Evolutionary conservation across 192 early-diverging fungal genomes (phyloP).

Genomic region (Dissophora ornata): DNA sequence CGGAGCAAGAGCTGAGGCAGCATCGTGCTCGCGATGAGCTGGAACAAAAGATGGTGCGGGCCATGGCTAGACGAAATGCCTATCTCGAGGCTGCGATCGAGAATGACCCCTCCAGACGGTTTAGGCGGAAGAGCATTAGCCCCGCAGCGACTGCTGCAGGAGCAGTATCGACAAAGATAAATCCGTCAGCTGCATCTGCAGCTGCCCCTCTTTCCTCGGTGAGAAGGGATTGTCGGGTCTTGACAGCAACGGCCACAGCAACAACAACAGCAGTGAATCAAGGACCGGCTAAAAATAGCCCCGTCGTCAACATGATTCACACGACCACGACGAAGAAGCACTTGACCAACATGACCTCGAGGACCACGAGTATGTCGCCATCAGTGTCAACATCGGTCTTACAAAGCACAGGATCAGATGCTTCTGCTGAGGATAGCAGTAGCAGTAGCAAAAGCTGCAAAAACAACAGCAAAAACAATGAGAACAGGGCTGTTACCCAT

Average conservation of each 20-base stretch:
- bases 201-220: no score
- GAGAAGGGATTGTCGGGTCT: not conserved
- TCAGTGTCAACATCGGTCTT: not conserved
- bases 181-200: no score
- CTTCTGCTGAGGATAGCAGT: not conserved
- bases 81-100: slow-evolving; percentile 50
- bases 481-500: no score
- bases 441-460: not conserved
- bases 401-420: no score
- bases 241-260: not conserved
- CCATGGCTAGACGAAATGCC: slow-evolving; percentile 39
- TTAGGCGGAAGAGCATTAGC: slow-evolving; percentile 16
- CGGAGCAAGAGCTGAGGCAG: slow-evolving; percentile 35
- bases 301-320: slow-evolving; percentile 19
- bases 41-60: slow-evolving; percentile 49
- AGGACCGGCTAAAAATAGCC: slow-evolving; percentile 46
- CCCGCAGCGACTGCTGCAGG: not conserved
- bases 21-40: slow-evolving; percentile 35
- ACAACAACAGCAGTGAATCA: not conserved
- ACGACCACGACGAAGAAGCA: slow-evolving; percentile 14
- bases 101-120: slow-evolving; percentile 48
- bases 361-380: slow-evolving; percentile 11
- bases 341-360: slow-evolving; percentile 41
- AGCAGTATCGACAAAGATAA: slow-evolving; percentile 1
- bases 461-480: not conserved